Evolutionary conservation across 768 basidiomycete species (phyloP).

Genomic region (Rhodosporidiobolus odoratus): DNA sequence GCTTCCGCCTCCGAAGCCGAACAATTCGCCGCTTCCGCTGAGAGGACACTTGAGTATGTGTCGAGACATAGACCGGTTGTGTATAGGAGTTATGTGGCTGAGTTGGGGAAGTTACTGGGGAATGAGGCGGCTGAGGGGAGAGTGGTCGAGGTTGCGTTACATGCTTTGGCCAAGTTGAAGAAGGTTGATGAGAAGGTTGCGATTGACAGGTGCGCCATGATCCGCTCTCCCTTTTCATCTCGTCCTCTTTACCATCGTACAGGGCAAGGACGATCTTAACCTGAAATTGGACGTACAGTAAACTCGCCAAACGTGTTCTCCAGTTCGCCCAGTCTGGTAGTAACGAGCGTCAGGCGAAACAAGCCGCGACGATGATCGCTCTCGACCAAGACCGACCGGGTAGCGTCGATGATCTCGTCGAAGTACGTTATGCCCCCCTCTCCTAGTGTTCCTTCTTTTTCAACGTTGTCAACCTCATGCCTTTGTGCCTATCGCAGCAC

Average conservation of each 20-base stretch:
- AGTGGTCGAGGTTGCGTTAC: constrained; percentile 61
- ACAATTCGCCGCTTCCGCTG: not conserved
- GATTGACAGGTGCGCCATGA: constrained; percentile 26
- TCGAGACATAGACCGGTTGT: constrained; percentile 72
- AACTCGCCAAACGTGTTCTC: constrained; percentile 12
- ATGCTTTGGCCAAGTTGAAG: constrained; percentile 20
- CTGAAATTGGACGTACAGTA: not conserved
- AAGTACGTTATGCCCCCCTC: constrained; percentile 14
- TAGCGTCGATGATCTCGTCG: constrained; percentile 29
- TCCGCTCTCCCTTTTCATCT: not conserved
- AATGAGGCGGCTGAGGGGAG: constrained; percentile 39
- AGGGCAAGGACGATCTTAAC: not conserved
- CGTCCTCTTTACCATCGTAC: not conserved
- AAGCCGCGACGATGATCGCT: constrained; percentile 41
- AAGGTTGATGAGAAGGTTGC: constrained; percentile 1
- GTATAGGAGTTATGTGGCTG: constrained; percentile 66
- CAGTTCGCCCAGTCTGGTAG: not conserved
- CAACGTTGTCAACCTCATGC: not conserved
- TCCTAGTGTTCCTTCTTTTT: not conserved
- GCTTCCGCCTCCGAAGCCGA: not conserved
- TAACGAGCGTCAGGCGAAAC: constrained; percentile 32
- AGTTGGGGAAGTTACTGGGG: constrained; percentile 66
- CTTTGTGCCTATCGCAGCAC: constrained; percentile 50
- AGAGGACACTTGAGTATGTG: constrained; percentile 53
- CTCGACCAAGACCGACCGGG: constrained; percentile 10